These are phyloP conservation scores for Leccinum ochraceum DNA, from an alignment of 768 basidiomycete genomes.

Conservation along the genomic window DNA sequence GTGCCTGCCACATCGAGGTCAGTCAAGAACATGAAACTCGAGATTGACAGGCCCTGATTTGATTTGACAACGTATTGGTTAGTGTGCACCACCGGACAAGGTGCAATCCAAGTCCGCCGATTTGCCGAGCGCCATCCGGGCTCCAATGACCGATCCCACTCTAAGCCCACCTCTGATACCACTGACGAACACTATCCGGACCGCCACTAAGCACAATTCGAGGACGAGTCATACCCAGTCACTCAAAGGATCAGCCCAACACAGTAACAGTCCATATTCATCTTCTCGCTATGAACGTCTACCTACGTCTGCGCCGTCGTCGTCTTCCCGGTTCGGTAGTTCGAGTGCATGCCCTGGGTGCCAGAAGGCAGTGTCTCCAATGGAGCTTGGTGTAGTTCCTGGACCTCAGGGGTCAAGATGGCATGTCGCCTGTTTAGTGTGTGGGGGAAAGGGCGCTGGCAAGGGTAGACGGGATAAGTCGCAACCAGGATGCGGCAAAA, in stretches of 20 bases:
- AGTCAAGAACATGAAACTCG: slow-evolving; percentile 5
- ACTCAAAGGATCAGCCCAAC: slow-evolving; percentile 15
- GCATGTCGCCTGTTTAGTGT: slow-evolving; percentile 77
- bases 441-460: slow-evolving; percentile 63
- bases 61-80: neutral
- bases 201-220: slow-evolving; percentile 6
- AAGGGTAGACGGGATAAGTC: slow-evolving; percentile 51
- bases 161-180: slow-evolving; percentile 22
- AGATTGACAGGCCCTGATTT: slow-evolving; percentile 11
- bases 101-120: slow-evolving; percentile 15
- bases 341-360: slow-evolving; percentile 74
- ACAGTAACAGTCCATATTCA: slow-evolving; percentile 20
- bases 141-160: slow-evolving; percentile 13
- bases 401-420: slow-evolving; percentile 82
- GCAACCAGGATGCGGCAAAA: slow-evolving; percentile 80
- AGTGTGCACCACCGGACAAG: slow-evolving; percentile 49
- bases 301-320: slow-evolving; percentile 18
- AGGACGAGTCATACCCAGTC: slow-evolving; percentile 11
- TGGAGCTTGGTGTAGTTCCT: slow-evolving; percentile 85
- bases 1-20: slow-evolving; percentile 69
- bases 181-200: slow-evolving; percentile 20
- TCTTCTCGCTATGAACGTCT: slow-evolving; percentile 35
- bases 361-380: slow-evolving; percentile 67
- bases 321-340: slow-evolving; percentile 35
- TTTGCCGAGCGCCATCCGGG: slow-evolving; percentile 10